phyloP scores from a whole-genome alignment of 345 rosid genomes.

The Gynandropsis gynandra region DNA sequence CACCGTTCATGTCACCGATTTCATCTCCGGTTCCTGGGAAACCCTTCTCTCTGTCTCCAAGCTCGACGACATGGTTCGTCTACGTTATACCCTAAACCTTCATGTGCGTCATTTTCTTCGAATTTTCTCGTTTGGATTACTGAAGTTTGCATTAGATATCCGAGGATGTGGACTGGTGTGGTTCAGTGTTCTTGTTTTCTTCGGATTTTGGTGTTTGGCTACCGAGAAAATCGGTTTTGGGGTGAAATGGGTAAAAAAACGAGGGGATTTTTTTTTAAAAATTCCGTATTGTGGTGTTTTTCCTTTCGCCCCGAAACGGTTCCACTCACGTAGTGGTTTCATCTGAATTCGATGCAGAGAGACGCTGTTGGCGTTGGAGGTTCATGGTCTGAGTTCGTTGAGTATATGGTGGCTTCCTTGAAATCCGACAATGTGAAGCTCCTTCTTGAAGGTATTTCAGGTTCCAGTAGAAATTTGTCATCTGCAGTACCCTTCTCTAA shows the following conservation, averaged over 20 bases:
- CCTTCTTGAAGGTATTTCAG: conserved; percentile 35
- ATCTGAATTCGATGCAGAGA: conserved; percentile 40
- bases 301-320: not conserved
- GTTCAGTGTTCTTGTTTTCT: not conserved
- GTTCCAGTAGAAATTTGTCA: conserved; percentile 33
- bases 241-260: too few species aligned
- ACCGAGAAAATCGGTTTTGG: not conserved
- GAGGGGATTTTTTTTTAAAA: too few species aligned
- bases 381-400: conserved; percentile 75
- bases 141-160: not conserved
- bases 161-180: not conserved
- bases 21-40: conserved; percentile 49
- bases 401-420: conserved; percentile 57
- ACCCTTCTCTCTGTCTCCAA: conserved; percentile 50
- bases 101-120: not conserved
- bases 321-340: not conserved
- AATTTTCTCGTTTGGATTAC: not conserved
- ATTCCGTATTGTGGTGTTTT: too few species aligned
- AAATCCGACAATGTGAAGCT: conserved; percentile 72
- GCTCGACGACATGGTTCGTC: conserved; percentile 72
- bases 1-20: conserved; percentile 58
- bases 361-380: conserved; percentile 79
- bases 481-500: not conserved
- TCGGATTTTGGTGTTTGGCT: not conserved
- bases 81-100: not conserved